These are phyloP conservation scores for Sclerotinia trifoliorum DNA, from an alignment of 2,329 filamentous ascomycete species.

Conservation along the genomic window DNA sequence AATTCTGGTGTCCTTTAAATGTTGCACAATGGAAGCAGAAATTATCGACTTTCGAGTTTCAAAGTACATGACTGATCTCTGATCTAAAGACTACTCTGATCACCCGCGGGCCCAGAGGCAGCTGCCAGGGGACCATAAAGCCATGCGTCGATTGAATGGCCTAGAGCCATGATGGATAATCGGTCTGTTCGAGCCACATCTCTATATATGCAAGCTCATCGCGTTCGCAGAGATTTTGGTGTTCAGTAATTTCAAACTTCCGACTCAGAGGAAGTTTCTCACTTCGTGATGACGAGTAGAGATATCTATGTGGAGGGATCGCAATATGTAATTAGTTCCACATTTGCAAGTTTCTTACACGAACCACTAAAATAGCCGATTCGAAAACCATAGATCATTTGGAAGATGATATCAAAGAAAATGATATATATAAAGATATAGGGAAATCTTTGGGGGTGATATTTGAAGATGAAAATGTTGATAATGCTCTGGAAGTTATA, in stretches of 20 bases:
- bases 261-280: too few species aligned
- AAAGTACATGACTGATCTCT: slow-evolving; percentile 43
- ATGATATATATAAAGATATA: too few species aligned
- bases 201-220: background rate
- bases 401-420: too few species aligned
- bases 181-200: slow-evolving; percentile 30
- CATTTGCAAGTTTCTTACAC: too few species aligned
- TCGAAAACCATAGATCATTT: too few species aligned
- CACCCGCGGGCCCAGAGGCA: slow-evolving; percentile 28
- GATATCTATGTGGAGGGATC: too few species aligned
- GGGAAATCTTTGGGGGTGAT: too few species aligned
- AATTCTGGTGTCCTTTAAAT: background rate
- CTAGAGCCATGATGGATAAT: slow-evolving; percentile 25
- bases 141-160: slow-evolving; percentile 30
- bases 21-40: slow-evolving; percentile 32
- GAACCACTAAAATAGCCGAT: too few species aligned
- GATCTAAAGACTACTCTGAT: slow-evolving; percentile 47
- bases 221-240: background rate
- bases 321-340: too few species aligned
- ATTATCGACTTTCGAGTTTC: slow-evolving; percentile 47
- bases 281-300: too few species aligned
- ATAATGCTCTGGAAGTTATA: too few species aligned
- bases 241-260: background rate
- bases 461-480: too few species aligned
- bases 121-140: slow-evolving; percentile 27